Conservation (phyloP, 208 protist species). For the Porcisia hertigi region DNA sequence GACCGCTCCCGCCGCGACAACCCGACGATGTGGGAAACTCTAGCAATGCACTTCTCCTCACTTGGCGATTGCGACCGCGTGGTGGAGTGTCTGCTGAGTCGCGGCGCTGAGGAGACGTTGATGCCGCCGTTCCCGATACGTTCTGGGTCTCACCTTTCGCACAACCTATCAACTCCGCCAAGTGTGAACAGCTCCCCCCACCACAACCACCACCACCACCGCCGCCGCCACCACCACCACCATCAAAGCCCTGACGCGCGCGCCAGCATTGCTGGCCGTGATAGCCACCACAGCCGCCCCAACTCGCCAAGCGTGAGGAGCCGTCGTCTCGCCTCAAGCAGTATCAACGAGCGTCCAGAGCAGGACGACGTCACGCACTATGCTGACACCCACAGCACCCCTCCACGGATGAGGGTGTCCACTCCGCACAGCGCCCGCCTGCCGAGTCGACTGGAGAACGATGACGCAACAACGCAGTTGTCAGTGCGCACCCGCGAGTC, state of each 20-base stretch:
- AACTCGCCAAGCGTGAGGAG: conserved; percentile 8
- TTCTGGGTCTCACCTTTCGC: background rate
- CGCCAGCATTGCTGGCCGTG: conserved; percentile 19
- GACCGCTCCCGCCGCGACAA: conserved; percentile 23
- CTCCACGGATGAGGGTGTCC: conserved; percentile 21
- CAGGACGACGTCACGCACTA: conserved; percentile 7
- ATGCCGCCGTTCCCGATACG: conserved; percentile 27
- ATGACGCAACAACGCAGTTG: conserved; percentile 19
- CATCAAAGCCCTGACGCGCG: conserved; percentile 15
- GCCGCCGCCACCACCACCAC: too few species aligned
- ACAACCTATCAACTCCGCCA: conserved; percentile 16
- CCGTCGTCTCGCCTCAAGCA: conserved; percentile 12
- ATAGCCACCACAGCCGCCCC: conserved; percentile 14
- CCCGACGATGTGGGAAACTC: conserved; percentile 50
- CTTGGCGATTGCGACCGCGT: conserved; percentile 41
- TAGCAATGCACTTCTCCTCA: conserved; percentile 53
- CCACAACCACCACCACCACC: too few species aligned
- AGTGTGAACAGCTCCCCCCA: conserved; percentile 38
- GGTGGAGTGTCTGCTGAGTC: conserved; percentile 48
- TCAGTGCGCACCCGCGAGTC: conserved; percentile 25
- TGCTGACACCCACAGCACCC: conserved; percentile 4
- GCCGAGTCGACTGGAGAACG: conserved; percentile 31
- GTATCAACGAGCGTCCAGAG: conserved; percentile 22
- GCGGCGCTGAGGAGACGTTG: conserved; percentile 42
- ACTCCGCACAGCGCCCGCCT: conserved; percentile 34